These are phyloP conservation scores for Leptodontidium sp. DNA, from an alignment of 2,329 filamentous ascomycete species.

Conservation along the genomic window DNA sequence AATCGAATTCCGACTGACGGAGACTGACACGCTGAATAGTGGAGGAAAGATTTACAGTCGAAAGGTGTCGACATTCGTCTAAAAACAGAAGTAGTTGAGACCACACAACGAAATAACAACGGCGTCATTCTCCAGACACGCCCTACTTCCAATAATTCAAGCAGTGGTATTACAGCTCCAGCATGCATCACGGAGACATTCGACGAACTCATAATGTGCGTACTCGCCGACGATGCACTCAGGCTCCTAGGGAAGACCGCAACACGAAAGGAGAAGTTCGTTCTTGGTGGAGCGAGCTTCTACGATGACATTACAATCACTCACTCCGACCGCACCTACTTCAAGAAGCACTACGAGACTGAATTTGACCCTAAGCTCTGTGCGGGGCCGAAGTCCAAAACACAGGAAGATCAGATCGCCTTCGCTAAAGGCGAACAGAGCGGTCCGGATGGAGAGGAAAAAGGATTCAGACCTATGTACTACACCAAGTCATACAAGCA, in stretches of 20 bases:
- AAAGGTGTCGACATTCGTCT: slow-evolving; percentile 65
- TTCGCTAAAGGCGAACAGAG: slow-evolving; percentile 56
- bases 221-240: slow-evolving; percentile 70
- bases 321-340: slow-evolving; percentile 70
- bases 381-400: slow-evolving; percentile 54
- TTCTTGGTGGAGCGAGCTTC: slow-evolving; percentile 76
- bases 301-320: slow-evolving; percentile 77
- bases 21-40: slow-evolving; percentile 43
- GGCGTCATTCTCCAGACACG: slow-evolving; percentile 59
- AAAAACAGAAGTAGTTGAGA: slow-evolving; percentile 61
- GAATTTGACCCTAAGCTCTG: slow-evolving; percentile 61
- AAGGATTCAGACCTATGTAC: slow-evolving; percentile 70
- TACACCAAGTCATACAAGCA: slow-evolving; percentile 66
- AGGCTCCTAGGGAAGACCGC: slow-evolving; percentile 65
- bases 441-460: slow-evolving; percentile 60
- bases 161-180: slow-evolving; percentile 49
- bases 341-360: slow-evolving; percentile 73
- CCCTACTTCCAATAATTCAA: slow-evolving; percentile 59
- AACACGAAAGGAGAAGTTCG: slow-evolving; percentile 66
- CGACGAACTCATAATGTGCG: slow-evolving; percentile 73
- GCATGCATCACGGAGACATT: slow-evolving; percentile 60
- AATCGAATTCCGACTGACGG: background rate
- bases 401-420: slow-evolving; percentile 51
- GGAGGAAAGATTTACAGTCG: slow-evolving; percentile 60
- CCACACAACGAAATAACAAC: slow-evolving; percentile 59